These are phyloP conservation scores for Vitis labrusca DNA, from an alignment of 164 flowering plant genomes.

Conservation along the genomic window DNA sequence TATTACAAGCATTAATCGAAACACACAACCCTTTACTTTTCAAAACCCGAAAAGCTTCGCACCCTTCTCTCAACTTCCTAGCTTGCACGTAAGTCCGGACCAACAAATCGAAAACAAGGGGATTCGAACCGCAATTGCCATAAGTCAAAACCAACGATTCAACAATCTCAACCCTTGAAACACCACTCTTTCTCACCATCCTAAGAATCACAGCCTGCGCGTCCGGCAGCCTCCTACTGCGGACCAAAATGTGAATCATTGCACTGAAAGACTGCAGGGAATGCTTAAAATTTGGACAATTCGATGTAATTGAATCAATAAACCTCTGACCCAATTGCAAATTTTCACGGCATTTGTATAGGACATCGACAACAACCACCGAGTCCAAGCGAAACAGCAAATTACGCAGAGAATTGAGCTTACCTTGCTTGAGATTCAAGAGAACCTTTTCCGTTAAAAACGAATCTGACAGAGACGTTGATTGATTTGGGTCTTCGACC, in stretches of 20 bases:
- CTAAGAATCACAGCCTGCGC: conserved; percentile 78
- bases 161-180: conserved; percentile 55
- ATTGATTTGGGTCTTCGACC: neutral
- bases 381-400: conserved; percentile 36
- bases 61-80: conserved; percentile 69
- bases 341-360: conserved; percentile 48
- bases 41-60: conserved; percentile 60
- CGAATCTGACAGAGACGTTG: conserved; percentile 28
- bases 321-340: conserved; percentile 50
- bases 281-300: conserved; percentile 42
- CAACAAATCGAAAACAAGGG: conserved; percentile 68
- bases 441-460: conserved; percentile 46
- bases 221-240: conserved; percentile 55
- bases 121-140: conserved; percentile 41
- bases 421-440: conserved; percentile 38
- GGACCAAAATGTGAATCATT: conserved; percentile 58
- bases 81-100: conserved; percentile 86
- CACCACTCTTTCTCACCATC: conserved; percentile 78
- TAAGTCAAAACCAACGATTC: conserved; percentile 49
- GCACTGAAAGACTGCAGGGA: conserved; percentile 58
- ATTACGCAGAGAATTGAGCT: conserved; percentile 20
- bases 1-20: conserved; percentile 76
- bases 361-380: conserved; percentile 39
- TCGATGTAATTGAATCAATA: conserved; percentile 33
- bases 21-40: conserved; percentile 45